A percentile compares a stretch with the other conserved stretches of the same genome.
phyloP scores from a whole-genome alignment of 106 monocot species.

The Dioscorea dumetorum region DNA sequence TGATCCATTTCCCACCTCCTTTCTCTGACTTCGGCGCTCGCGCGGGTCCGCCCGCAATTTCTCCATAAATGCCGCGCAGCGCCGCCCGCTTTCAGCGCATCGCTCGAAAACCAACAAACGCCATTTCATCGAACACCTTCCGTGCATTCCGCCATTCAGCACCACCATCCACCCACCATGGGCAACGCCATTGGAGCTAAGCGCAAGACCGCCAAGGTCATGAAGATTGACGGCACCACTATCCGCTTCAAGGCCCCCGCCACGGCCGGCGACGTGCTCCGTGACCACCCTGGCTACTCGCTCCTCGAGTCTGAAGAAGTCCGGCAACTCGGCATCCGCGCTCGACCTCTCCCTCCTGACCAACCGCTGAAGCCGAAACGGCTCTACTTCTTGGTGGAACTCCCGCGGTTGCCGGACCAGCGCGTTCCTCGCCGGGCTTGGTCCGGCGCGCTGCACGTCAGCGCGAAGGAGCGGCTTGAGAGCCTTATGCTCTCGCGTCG shows the following conservation, averaged over 20 bases:
- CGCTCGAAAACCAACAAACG: too few relatives aligned
- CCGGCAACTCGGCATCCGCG: constrained; percentile 15
- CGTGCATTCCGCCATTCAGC: too few relatives aligned
- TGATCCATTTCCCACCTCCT: too few relatives aligned
- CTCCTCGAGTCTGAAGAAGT: constrained; percentile 36
- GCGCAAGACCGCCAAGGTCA: constrained; percentile 25
- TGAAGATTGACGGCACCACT: constrained; percentile 36
- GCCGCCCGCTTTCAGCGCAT: too few relatives aligned
- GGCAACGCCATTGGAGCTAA: constrained; percentile 27
- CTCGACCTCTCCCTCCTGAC: constrained; percentile 9
- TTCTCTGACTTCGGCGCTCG: too few relatives aligned
- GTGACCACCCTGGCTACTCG: constrained; percentile 24
- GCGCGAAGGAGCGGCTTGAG: constrained; percentile 56
- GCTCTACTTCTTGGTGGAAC: constrained; percentile 42
- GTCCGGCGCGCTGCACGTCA: constrained; percentile 39
- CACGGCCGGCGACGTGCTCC: constrained; percentile 11
- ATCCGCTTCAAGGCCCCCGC: constrained; percentile 22
- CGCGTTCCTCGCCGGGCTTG: constrained; percentile 26
- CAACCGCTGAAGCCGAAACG: constrained; percentile 22
- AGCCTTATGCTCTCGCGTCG: constrained; percentile 44
- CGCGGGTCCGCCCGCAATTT: too few relatives aligned
- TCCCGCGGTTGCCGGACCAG: constrained; percentile 24
- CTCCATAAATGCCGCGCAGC: too few relatives aligned
- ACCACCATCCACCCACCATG: neutral
- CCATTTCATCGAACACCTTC: too few relatives aligned